Base-by-base conservation (phyloP, 2,329 filamentous ascomycete genomes). In the Cladosporium colombiae region DNA sequence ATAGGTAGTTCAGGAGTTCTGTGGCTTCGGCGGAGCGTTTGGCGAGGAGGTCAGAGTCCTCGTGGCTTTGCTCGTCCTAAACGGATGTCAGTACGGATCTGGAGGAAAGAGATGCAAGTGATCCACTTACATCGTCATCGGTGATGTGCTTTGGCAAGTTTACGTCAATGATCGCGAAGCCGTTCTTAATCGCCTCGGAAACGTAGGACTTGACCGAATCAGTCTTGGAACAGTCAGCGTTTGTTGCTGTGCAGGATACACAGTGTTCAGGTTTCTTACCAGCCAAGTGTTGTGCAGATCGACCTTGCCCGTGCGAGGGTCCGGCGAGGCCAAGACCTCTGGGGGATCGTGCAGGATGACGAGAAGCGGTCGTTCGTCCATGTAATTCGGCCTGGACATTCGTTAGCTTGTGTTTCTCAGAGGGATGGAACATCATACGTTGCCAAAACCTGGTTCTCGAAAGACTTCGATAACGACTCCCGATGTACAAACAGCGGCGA, bases 211-310 rank as follows among this genome's bases (percentile, higher is more conserved):
- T 88, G 56, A 93, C 85, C 58, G 88, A 86, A 83, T 98, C 93
- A 80, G 91, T 88, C 93, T 97, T 79, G 52, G 69, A 67, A 72
- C 70, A 58, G 80, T 84, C 79, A 83, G 81, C 76, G 68, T 67
- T 67, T 21, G 40, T 46, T 72, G 69, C 69, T 73, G 73, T 71
- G 61, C 50, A 23, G 33, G 50, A 56, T 40, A 37, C 61, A 63
- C 61, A 65, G 64, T 65, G 4, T 18, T 10, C 60, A 53, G 33
- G 33, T 21, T 13, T 83, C 91, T 79, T 84, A 96, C 93, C 73
- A 97, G 83, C 87, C 91, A 97, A 6, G 90, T 88, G 74, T 97
- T 97, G 73, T 97, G 93, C 1, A 91, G 80, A 70, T 95, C 91
- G 5, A 96, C 79, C 40, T 84, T 86, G 63, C 91, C 91, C 62